Conservation (phyloP, 2,329 filamentous ascomycete species). For the Stagonosporopsis tanaceti region DNA sequence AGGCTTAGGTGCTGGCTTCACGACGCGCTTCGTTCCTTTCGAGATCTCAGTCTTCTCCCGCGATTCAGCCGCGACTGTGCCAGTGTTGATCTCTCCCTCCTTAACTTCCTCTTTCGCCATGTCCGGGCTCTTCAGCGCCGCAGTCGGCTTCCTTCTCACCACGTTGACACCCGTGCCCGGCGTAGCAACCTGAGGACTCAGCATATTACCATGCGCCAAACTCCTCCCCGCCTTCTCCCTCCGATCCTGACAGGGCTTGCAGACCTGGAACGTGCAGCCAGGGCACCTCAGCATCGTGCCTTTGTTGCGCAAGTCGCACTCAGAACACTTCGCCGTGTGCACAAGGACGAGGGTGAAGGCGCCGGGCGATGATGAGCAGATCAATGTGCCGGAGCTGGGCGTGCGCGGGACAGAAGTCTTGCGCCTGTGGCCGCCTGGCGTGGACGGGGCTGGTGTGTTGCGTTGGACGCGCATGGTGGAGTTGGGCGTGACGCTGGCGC, state of each 20-base stretch:
- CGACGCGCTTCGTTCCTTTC: not conserved
- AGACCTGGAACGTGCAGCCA: conserved; percentile 47
- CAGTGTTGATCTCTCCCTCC: not conserved
- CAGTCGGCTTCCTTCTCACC: conserved; percentile 7
- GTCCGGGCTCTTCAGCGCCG: not conserved
- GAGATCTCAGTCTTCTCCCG: not conserved
- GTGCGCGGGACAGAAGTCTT: conserved; percentile 16
- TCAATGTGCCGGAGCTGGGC: conserved; percentile 13
- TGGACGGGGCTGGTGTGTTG: conserved; percentile 7
- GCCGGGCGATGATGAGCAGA: conserved; percentile 31
- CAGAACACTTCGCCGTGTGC: conserved; percentile 50
- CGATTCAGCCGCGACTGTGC: not conserved
- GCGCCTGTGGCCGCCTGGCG: conserved; percentile 7
- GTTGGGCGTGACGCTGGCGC: not conserved
- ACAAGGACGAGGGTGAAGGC: conserved; percentile 35
- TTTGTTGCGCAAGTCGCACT: conserved; percentile 46
- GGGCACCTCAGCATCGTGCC: conserved; percentile 43
- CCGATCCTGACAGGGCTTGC: conserved; percentile 35
- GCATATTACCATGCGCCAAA: conserved; percentile 36
- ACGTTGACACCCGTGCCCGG: conserved; percentile 1
- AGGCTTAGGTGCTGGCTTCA: not conserved
- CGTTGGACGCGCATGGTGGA: conserved; percentile 1
- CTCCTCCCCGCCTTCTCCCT: conserved; percentile 21
- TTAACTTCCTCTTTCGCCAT: not conserved
- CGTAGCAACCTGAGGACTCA: conserved; percentile 10